Conservation (phyloP, 148 eudicot genomes). For the Oxyria digyna region DNA sequence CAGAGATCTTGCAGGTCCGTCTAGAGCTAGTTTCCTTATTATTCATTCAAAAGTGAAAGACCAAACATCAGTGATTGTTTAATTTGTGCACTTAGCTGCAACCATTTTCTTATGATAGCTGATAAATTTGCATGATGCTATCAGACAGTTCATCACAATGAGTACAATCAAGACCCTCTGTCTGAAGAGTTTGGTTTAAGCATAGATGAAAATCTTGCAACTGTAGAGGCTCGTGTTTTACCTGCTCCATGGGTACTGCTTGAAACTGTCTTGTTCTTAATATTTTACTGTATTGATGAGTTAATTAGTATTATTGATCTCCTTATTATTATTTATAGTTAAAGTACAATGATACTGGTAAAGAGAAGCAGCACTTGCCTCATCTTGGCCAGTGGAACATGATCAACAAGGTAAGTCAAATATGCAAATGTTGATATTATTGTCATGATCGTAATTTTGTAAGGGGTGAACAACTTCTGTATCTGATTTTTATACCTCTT, state of each 20-base stretch:
- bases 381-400: slow-evolving; percentile 84
- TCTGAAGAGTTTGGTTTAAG: slow-evolving; percentile 61
- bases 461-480: not conserved
- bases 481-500: not conserved
- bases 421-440: not conserved
- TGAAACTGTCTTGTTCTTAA: not conserved
- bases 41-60: not conserved
- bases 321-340: slow-evolving; percentile 26
- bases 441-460: not conserved
- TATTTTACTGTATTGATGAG: not conserved
- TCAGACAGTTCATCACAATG: slow-evolving; percentile 56
- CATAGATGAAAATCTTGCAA: slow-evolving; percentile 48
- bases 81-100: not conserved
- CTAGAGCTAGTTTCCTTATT: not conserved
- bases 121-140: not conserved
- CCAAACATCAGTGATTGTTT: not conserved
- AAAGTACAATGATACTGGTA: slow-evolving; percentile 55
- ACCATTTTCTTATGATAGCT: not conserved
- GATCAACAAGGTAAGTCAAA: slow-evolving; percentile 50
- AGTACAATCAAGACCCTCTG: slow-evolving; percentile 49
- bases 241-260: slow-evolving; percentile 65
- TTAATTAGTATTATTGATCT: not conserved
- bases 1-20: slow-evolving; percentile 57
- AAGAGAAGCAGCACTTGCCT: slow-evolving; percentile 57
- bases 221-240: slow-evolving; percentile 71